These are phyloP conservation scores for Fusarium buharicum DNA, from an alignment of 2,329 filamentous ascomycete genomes.

Conservation along the genomic window DNA sequence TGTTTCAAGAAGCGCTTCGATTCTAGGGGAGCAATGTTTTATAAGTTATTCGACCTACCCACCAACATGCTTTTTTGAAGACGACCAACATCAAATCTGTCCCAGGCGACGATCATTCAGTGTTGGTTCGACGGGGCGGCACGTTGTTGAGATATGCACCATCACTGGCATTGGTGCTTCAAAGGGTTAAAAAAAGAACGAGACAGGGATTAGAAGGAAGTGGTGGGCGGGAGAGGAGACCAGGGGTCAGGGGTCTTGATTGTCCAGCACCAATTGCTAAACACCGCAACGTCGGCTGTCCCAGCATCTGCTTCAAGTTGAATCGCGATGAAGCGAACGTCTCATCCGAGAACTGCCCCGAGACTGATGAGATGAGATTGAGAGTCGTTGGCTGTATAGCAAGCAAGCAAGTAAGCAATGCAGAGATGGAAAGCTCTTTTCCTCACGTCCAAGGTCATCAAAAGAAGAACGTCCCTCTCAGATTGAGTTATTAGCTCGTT, in stretches of 20 bases:
- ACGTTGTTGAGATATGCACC: constrained; percentile 14
- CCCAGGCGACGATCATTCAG: constrained; percentile 19
- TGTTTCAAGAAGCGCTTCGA: constrained; percentile 36
- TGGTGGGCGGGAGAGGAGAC: constrained; percentile 23
- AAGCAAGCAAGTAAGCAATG: too few relatives aligned
- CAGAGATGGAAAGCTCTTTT: not conserved
- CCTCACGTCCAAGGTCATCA: constrained; percentile 9
- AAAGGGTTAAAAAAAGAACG: constrained; percentile 34
- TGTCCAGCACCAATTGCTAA: constrained; percentile 15
- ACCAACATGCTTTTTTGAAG: constrained; percentile 21
- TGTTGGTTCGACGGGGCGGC: constrained; percentile 8
- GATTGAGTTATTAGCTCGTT: constrained; percentile 18
- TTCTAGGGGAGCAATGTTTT: constrained; percentile 22
- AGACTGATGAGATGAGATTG: not conserved
- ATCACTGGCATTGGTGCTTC: constrained; percentile 12
- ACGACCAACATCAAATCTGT: constrained; percentile 31
- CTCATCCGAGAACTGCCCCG: constrained; percentile 17
- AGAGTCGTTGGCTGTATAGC: not conserved
- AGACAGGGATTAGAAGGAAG: constrained; percentile 14
- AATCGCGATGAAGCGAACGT: constrained; percentile 17
- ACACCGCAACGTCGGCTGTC: constrained; percentile 34
- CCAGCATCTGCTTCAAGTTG: constrained; percentile 37
- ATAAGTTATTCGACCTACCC: constrained; percentile 9
- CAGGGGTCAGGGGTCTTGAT: constrained; percentile 29
- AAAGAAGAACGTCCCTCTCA: constrained; percentile 13